Evolutionary conservation across 768 basidiomycete genomes (phyloP), one percentile per base, ranked within the genome.

Genomic region (Amanita polypyramis): DNA sequence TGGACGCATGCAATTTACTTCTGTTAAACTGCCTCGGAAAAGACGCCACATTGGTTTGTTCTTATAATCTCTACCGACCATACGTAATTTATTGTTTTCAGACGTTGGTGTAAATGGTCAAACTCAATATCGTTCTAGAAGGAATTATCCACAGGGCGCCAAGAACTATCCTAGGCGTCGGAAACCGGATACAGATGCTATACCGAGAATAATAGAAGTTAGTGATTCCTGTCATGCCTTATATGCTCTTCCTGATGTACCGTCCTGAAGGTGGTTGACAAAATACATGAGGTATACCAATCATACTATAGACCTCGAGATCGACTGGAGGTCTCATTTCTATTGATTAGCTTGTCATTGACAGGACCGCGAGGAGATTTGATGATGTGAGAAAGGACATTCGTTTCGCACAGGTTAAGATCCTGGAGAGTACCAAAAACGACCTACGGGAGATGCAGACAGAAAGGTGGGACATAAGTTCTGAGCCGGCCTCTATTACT

Each of bases 281-380:
- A 77, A 52, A 73, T 82, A 12, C 69, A 74, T 43, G 57, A 72
- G 56, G 79, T 69, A 57, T 35, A 55, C 40, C 20, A 9, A 11
- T 8, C 32, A 10, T 35, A 23, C 1, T 32, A 37, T 23, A 23
- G n/a, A n/a, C n/a, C n/a, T n/a, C 32, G 45, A 44, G 32, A 34
- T 20, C n/a, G n/a, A n/a, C n/a, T n/a, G n/a, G n/a, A 32, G 4
- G 45, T 27, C 37, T 45, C 40, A 10, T 30, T 27, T 39, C 42
- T 11, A 5, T 19, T 30, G 50, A 15, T 20, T 43, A 82, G 77
- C 74, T 68, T 27, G 59, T 82, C 10, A 55, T 75, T 21, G 58
- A 64, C 34, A 73, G 70, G n/a, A 67, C 79, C 35, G 62, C 65
- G 0, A 61, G 64, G 29, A 72, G 67, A 34, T 77, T 82, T 49